Percentiles rank a stretch among this genome's conserved stretches.
phyloP scores from a whole-genome alignment of 2,329 filamentous ascomycete species.

The Penicillium sp. region DNA sequence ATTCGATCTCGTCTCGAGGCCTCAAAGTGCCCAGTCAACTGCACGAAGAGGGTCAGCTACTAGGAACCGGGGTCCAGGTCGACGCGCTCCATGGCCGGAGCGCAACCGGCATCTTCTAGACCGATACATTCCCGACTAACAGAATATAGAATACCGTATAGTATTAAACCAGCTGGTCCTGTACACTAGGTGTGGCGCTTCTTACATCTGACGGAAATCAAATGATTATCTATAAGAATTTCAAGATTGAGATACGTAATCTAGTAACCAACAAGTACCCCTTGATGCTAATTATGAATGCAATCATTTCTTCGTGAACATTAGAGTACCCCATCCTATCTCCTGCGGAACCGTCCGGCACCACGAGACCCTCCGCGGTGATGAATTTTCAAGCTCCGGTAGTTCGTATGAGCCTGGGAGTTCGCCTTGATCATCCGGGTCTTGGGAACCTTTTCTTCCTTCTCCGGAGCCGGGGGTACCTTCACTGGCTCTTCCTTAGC shows the following conservation, averaged over 20 bases:
- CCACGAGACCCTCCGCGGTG: conserved; percentile 46
- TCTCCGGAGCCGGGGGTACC: conserved; percentile 22
- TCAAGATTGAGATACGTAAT: background rate
- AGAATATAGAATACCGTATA: background rate
- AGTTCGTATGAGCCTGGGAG: conserved; percentile 56
- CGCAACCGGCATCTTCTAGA: conserved; percentile 36
- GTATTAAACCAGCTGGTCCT: background rate
- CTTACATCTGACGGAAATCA: background rate
- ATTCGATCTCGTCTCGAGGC: conserved; percentile 38
- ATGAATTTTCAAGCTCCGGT: conserved; percentile 54
- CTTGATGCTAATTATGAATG: conserved; percentile 26
- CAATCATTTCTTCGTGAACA: conserved; percentile 30
- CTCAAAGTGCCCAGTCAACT: background rate
- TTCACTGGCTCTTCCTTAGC: conserved; percentile 26
- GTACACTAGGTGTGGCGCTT: background rate
- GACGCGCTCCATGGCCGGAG: conserved; percentile 10
- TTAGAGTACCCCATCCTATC: conserved; percentile 26
- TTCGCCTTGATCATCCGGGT: conserved; percentile 46
- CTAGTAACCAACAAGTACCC: background rate
- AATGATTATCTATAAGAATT: background rate
- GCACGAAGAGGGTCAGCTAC: background rate
- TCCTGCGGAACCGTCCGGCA: conserved; percentile 47
- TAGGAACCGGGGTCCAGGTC: conserved; percentile 1
- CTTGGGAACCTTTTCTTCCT: conserved; percentile 34
- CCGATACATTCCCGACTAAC: conserved; percentile 43